Percentiles rank a stretch among this genome's conserved stretches.
Conservation (phyloP, 805 yeast genomes). For the Cyberlindnera veronae region DNA sequence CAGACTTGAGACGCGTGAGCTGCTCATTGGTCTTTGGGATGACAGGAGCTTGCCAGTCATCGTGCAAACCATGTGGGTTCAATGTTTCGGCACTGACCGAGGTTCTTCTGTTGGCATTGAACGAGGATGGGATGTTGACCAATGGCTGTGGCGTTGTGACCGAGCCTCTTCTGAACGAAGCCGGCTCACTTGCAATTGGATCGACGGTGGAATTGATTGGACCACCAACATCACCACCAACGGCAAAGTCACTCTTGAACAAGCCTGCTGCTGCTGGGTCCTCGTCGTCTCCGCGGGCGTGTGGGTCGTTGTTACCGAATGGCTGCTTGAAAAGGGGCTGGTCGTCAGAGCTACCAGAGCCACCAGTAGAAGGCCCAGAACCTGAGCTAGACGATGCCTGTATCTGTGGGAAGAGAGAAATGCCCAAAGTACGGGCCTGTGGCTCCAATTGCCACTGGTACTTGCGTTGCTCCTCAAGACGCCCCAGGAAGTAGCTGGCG, state of each 20-base stretch:
- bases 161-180: slow-evolving; percentile 14
- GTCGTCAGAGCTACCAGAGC: slow-evolving; percentile 5
- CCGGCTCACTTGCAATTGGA: slow-evolving; percentile 17
- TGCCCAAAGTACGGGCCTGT: slow-evolving; percentile 47
- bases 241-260: slow-evolving; percentile 26
- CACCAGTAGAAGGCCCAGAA: slow-evolving; percentile 1
- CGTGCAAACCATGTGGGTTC: slow-evolving; percentile 65
- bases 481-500: slow-evolving; percentile 63
- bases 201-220: slow-evolving; percentile 19
- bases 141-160: slow-evolving; percentile 19
- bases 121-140: slow-evolving; percentile 48
- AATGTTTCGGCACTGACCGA: slow-evolving; percentile 88
- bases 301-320: slow-evolving; percentile 64
- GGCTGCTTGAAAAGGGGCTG: slow-evolving; percentile 36
- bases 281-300: slow-evolving; percentile 37
- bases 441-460: slow-evolving; percentile 48
- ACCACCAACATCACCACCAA: slow-evolving; percentile 22
- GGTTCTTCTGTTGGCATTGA: slow-evolving; percentile 80
- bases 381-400: slow-evolving; percentile 13
- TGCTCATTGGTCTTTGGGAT: slow-evolving; percentile 63
- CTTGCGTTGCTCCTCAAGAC: slow-evolving; percentile 57
- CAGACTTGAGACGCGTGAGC: slow-evolving; percentile 59
- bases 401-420: slow-evolving; percentile 41
- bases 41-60: slow-evolving; percentile 70
- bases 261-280: slow-evolving; percentile 21